Percentiles rank a stretch among this genome's conserved stretches.
Conservation (phyloP, 1,139 yeast species). For the Lodderomyces parapsilosis region DNA sequence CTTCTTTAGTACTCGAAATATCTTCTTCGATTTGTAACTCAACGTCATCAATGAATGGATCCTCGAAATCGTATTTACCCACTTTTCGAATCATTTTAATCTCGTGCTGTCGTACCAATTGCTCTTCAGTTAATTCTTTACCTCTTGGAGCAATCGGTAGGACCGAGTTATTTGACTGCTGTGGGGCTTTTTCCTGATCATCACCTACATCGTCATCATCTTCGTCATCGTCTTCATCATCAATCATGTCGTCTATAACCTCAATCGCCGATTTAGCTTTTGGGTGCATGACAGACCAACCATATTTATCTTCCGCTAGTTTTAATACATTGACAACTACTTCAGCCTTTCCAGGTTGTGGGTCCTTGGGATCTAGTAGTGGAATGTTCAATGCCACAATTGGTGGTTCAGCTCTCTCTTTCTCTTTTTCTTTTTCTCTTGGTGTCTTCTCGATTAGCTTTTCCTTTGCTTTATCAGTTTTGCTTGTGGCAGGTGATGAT, state of each 20-base stretch:
- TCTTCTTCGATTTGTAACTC: constrained; percentile 93
- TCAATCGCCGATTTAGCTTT: constrained; percentile 62
- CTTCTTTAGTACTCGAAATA: constrained; percentile 89
- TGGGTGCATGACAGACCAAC: constrained; percentile 73
- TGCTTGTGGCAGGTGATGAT: constrained; percentile 8
- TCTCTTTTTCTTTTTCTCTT: constrained; percentile 25
- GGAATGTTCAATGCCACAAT: constrained; percentile 64
- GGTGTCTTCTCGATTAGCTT: constrained; percentile 9
- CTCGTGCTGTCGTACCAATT: constrained; percentile 41
- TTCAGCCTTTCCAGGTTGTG: constrained; percentile 64
- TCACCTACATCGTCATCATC: constrained; percentile 47
- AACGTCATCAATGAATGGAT: constrained; percentile 95
- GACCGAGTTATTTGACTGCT: not conserved
- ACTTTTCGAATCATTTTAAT: constrained; percentile 61
- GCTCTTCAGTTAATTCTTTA: constrained; percentile 48
- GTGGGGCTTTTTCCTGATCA: constrained; percentile 13
- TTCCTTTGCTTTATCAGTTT: constrained; percentile 8
- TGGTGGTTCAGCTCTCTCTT: constrained; percentile 35
- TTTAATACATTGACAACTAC: constrained; percentile 77
- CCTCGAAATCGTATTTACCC: constrained; percentile 89
- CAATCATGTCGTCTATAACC: constrained; percentile 59
- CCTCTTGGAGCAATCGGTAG: constrained; percentile 19
- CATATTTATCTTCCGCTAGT: constrained; percentile 83
- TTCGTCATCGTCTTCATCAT: constrained; percentile 58
- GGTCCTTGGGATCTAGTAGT: constrained; percentile 45